Conservation (phyloP, 2,329 filamentous ascomycete species). For the Penicillium fuscoglaucum region DNA sequence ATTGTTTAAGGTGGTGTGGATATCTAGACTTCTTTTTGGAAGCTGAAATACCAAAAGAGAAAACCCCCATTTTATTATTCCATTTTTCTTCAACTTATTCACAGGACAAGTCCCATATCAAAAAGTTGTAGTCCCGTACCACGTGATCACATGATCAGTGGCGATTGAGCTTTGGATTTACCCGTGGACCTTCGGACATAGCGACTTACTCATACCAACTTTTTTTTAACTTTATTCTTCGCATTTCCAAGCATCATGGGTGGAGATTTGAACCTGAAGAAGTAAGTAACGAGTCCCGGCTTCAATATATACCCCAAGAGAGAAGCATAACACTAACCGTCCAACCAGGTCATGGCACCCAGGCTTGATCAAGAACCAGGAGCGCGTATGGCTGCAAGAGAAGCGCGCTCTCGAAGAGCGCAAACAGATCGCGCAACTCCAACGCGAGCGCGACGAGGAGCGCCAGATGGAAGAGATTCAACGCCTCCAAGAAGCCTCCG, state of each 20-base stretch:
- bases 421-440: conserved; percentile 86
- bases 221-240: neutral
- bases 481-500: conserved; percentile 81
- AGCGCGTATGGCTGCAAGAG: conserved; percentile 86
- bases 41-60: neutral
- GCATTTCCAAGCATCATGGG: conserved; percentile 64
- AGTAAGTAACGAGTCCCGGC: conserved; percentile 45
- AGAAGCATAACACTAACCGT: conserved; percentile 16
- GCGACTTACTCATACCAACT: neutral
- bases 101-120: neutral
- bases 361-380: conserved; percentile 84
- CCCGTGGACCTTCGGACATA: neutral
- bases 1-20: neutral
- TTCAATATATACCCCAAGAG: neutral
- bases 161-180: neutral
- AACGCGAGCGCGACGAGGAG: conserved; percentile 93
- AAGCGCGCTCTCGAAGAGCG: conserved; percentile 90
- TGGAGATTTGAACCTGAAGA: conserved; percentile 93
- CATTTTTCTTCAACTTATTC: neutral
- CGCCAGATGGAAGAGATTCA: conserved; percentile 89
- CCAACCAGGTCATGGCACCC: conserved; percentile 78
- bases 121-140: neutral
- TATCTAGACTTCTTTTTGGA: neutral
- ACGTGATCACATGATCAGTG: neutral
- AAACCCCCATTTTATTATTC: neutral